These are phyloP conservation scores for Boletales sp. DNA, from an alignment of 768 basidiomycete genomes.

Conservation along the genomic window DNA sequence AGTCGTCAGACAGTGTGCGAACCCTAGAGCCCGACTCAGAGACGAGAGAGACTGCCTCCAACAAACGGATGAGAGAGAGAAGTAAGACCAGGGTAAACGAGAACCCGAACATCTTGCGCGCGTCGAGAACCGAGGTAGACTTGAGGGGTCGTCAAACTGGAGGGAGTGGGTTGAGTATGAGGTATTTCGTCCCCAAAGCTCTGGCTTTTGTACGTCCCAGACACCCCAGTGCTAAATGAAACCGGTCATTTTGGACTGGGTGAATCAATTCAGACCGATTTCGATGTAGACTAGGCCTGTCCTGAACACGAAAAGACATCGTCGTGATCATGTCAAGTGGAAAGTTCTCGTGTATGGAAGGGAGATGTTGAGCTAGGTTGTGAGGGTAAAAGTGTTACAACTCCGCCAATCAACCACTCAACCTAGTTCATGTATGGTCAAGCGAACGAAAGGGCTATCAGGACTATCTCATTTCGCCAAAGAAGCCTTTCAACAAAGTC, in stretches of 20 bases:
- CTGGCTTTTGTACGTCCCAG: conserved; percentile 10
- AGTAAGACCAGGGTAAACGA: conserved; percentile 11
- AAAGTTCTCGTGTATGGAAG: not conserved
- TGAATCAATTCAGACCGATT: not conserved
- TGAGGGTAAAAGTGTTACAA: not conserved
- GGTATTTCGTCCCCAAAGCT: not conserved
- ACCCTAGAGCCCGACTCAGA: conserved; percentile 3
- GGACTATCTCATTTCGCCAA: conserved; percentile 44
- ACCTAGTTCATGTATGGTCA: conserved; percentile 30
- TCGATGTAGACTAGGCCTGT: not conserved
- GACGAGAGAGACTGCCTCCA: conserved; percentile 17
- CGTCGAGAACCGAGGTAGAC: conserved; percentile 4
- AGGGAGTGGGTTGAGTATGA: not conserved
- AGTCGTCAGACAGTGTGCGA: not conserved
- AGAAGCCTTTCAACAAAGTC: conserved; percentile 32
- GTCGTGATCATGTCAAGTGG: not conserved
- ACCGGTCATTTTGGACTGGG: conserved; percentile 4
- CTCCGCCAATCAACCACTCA: conserved; percentile 1
- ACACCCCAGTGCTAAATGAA: conserved; percentile 7
- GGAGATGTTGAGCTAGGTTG: not conserved
- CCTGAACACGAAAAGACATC: not conserved
- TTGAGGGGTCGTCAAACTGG: conserved; percentile 16
- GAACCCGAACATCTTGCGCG: conserved; percentile 21
- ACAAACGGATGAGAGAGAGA: conserved; percentile 9
- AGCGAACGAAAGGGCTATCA: conserved; percentile 37